These are phyloP conservation scores for Liquidambar formosana DNA, from an alignment of 164 flowering plant genomes.

Conservation along the genomic window DNA sequence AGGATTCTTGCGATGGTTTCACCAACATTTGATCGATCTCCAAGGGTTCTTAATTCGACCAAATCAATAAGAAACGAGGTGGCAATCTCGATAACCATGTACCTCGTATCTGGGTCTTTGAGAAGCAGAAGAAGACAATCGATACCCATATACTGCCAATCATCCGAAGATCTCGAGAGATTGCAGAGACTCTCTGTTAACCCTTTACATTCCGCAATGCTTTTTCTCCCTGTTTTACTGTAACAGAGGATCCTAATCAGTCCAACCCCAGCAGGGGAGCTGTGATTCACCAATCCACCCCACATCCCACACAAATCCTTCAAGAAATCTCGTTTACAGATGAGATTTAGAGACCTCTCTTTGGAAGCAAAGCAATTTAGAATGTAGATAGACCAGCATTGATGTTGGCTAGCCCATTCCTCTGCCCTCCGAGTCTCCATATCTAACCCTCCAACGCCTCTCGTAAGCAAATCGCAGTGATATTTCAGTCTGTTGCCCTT, in stretches of 20 bases:
- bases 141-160: slow-evolving; percentile 89
- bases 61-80: slow-evolving; percentile 48
- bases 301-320: slow-evolving; percentile 59
- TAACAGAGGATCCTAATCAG: slow-evolving; percentile 65
- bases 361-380: slow-evolving; percentile 75
- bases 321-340: slow-evolving; percentile 55
- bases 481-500: slow-evolving; percentile 45
- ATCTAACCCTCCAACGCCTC: slow-evolving; percentile 67
- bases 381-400: slow-evolving; percentile 77
- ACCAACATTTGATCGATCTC: slow-evolving; percentile 54
- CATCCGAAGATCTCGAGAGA: slow-evolving; percentile 78
- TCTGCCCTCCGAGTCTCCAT: slow-evolving; percentile 76
- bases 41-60: slow-evolving; percentile 47
- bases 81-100: slow-evolving; percentile 50
- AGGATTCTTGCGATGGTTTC: slow-evolving; percentile 44
- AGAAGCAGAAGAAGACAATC: slow-evolving; percentile 73
- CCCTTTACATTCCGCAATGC: slow-evolving; percentile 36
- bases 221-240: slow-evolving; percentile 53
- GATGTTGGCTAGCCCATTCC: slow-evolving; percentile 90
- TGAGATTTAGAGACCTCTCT: slow-evolving; percentile 41
- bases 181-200: slow-evolving; percentile 55
- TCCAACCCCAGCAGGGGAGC: slow-evolving; percentile 70
- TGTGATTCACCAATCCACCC: slow-evolving; percentile 72
- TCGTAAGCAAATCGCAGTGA: slow-evolving; percentile 67
- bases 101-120: slow-evolving; percentile 58